Conservation (phyloP, 257 asterid species). For the Penstemon davidsonii region DNA sequence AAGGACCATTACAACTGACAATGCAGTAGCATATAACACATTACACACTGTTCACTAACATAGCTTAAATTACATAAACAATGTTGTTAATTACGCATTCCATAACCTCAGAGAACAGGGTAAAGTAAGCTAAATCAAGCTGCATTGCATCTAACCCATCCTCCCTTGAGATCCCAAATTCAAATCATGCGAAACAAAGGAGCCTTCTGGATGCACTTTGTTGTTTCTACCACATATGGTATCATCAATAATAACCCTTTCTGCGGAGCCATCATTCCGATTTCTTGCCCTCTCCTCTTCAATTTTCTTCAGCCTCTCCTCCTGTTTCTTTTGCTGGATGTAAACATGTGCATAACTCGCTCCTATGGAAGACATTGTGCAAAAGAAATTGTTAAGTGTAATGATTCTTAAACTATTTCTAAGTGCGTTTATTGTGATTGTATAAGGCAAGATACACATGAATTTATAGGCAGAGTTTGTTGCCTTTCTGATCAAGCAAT, state of each 20-base stretch:
- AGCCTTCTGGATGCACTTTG: constrained; percentile 26
- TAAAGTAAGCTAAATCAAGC: too few species aligned
- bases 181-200: constrained; percentile 7
- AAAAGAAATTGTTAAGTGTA: neutral
- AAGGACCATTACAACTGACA: too few species aligned
- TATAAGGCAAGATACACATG: neutral
- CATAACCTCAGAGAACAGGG: too few species aligned
- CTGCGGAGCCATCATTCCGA: neutral
- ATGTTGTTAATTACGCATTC: too few species aligned
- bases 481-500: constrained; percentile 20
- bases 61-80: too few species aligned
- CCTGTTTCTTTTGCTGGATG: constrained; percentile 33
- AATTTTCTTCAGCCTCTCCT: constrained; percentile 31
- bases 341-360: constrained; percentile 33
- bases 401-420: neutral
- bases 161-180: too few species aligned
- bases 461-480: constrained; percentile 14
- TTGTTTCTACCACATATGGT: constrained; percentile 24
- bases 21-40: too few species aligned
- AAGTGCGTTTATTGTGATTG: constrained; percentile 1
- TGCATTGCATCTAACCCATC: too few species aligned
- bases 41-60: too few species aligned
- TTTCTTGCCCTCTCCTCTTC: constrained; percentile 22
- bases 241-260: neutral
- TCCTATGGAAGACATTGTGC: constrained; percentile 38